Conservation (phyloP, 371 early-diverging fungal genomes). For the Mucor sp. region DNA sequence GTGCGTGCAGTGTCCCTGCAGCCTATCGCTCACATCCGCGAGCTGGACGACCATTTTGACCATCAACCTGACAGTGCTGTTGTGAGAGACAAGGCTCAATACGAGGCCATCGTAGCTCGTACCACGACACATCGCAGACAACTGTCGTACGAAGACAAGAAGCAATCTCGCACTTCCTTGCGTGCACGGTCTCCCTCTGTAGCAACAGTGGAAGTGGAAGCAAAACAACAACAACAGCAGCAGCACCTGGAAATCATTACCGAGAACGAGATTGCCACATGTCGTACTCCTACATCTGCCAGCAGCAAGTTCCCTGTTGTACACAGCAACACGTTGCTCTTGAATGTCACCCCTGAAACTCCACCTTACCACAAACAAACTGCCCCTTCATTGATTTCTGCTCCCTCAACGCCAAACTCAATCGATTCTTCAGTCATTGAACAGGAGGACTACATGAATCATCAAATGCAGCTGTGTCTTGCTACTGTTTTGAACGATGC, state of each 20-base stretch:
- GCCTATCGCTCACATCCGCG: constrained; percentile 14
- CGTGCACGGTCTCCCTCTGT: constrained; percentile 20
- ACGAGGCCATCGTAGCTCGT: constrained; percentile 38
- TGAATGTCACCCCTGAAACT: constrained; percentile 14
- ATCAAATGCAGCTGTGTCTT: neutral
- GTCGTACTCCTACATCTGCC: neutral
- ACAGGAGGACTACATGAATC: constrained; percentile 12
- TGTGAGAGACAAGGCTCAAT: constrained; percentile 33
- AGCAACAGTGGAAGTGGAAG: neutral
- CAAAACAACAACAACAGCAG: neutral
- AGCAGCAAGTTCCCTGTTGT: neutral
- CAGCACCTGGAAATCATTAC: constrained; percentile 13
- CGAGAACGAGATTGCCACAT: constrained; percentile 14
- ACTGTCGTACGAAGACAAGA: constrained; percentile 18
- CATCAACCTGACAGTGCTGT: constrained; percentile 11
- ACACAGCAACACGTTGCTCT: neutral
- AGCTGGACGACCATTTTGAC: constrained; percentile 20
- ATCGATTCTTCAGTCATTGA: constrained; percentile 27
- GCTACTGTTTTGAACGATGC: neutral
- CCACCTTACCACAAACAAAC: constrained; percentile 25
- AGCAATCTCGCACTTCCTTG: constrained; percentile 7
- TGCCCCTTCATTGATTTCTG: constrained; percentile 35
- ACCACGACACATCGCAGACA: constrained; percentile 25
- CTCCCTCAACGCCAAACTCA: constrained; percentile 47
- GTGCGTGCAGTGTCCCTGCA: constrained; percentile 4